Evolutionary conservation across 495 filamentous ascomycete species (phyloP).

Genomic region (Aspergillus ellipticus): DNA sequence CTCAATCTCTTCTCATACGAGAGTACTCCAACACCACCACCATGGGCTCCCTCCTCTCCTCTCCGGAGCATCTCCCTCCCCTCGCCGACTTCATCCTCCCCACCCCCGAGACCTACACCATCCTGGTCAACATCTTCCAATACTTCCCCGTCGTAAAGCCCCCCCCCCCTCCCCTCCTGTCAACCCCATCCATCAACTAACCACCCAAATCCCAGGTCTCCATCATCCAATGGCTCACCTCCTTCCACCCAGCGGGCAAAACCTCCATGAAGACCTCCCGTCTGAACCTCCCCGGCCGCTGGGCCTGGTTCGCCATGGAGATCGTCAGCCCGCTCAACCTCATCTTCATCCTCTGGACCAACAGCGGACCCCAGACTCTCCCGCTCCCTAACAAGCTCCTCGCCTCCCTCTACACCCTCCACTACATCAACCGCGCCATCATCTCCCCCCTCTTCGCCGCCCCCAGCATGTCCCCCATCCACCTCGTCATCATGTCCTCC

Average conservation of each 20-base stretch:
- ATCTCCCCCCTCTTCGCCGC: conserved; percentile 74
- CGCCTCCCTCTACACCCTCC: conserved; percentile 50
- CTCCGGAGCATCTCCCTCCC: conserved; percentile 18
- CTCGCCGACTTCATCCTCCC: conserved; percentile 45
- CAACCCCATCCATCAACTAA: conserved; percentile 4
- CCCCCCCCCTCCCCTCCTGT: background rate
- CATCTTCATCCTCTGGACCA: conserved; percentile 67
- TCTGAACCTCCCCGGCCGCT: conserved; percentile 84
- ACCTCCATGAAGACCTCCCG: conserved; percentile 63
- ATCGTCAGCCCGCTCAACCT: conserved; percentile 69
- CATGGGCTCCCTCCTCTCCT: conserved; percentile 30
- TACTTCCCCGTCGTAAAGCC: conserved; percentile 47
- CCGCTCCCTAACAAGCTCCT: conserved; percentile 25
- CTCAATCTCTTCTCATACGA: too few relatives aligned
- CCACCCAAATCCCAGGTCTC: conserved; percentile 41
- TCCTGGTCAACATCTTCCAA: conserved; percentile 46
- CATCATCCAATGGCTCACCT: conserved; percentile 57
- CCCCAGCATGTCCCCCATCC: conserved; percentile 87
- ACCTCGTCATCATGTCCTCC: conserved; percentile 55
- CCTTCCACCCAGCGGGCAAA: conserved; percentile 76
- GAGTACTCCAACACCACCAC: background rate
- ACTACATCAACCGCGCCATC: conserved; percentile 87
- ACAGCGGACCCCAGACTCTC: conserved; percentile 36
- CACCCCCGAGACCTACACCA: conserved; percentile 46
- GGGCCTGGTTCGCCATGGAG: conserved; percentile 88